These are phyloP conservation scores for Emergomyces pasteurianus DNA, from an alignment of 2,329 filamentous ascomycete genomes.

Conservation along the genomic window DNA sequence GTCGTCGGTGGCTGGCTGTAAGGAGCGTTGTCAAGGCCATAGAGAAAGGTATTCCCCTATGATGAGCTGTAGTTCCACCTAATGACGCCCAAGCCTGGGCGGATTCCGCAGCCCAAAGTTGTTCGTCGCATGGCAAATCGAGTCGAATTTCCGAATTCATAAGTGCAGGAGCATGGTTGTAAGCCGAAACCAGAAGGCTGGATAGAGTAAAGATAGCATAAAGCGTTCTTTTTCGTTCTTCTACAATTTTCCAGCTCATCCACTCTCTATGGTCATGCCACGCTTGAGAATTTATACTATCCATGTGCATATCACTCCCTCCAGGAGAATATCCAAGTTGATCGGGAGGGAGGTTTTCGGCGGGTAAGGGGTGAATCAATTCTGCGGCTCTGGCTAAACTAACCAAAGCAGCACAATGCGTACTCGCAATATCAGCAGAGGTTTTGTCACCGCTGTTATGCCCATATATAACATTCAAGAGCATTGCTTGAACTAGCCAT, in stretches of 20 bases:
- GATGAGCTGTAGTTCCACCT: conserved; percentile 59
- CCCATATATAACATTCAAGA: conserved; percentile 89
- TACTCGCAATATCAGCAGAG: conserved; percentile 81
- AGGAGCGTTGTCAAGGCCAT: conserved; percentile 70
- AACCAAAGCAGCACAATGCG: conserved; percentile 80
- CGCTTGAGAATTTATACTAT: conserved; percentile 36
- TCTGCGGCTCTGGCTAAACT: conserved; percentile 85
- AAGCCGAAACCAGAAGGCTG: conserved; percentile 79
- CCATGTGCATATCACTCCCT: conserved; percentile 47
- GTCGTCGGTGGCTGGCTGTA: conserved; percentile 48
- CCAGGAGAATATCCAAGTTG: conserved; percentile 33
- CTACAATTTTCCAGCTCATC: conserved; percentile 75
- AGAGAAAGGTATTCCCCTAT: conserved; percentile 66
- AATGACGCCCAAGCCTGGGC: conserved; percentile 69
- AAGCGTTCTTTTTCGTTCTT: conserved; percentile 86
- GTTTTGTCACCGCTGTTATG: conserved; percentile 89
- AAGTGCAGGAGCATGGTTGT: conserved; percentile 82
- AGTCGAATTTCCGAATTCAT: conserved; percentile 89
- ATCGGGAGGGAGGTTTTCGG: conserved; percentile 26
- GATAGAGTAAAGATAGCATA: conserved; percentile 87
- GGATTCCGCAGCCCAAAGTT: conserved; percentile 74
- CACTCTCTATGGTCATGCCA: conserved; percentile 48
- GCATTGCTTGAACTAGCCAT: conserved; percentile 94
- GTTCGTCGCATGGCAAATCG: conserved; percentile 85
- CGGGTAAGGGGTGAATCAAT: conserved; percentile 41